Evolutionary conservation across 179 eudicot genomes (phyloP).

Genomic region (Actinidia chinensis): DNA sequence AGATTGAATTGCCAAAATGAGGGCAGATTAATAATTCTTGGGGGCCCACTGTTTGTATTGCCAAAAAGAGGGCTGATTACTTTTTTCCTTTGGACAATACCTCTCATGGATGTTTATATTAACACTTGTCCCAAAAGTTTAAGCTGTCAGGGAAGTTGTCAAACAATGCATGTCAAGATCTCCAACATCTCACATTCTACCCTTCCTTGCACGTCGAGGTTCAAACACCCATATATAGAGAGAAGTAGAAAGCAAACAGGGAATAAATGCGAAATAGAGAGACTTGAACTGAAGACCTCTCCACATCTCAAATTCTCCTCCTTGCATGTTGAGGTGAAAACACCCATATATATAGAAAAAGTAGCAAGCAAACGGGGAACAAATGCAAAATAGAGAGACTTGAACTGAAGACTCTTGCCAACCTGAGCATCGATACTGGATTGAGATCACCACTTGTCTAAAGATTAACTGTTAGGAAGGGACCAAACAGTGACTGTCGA

Average conservation of each 20-base stretch:
- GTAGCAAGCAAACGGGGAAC: no score
- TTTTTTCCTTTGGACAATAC: background rate
- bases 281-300: slow-evolving; percentile 5
- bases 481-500: background rate
- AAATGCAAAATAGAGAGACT: no score
- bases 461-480: background rate
- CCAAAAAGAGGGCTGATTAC: background rate
- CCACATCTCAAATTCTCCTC: background rate
- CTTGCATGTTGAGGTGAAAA: no score
- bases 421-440: background rate
- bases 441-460: background rate
- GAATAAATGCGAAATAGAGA: background rate
- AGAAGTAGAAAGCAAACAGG: background rate
- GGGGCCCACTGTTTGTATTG: background rate
- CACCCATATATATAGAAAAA: no score
- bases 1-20: background rate
- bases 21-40: background rate
- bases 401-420: no score
- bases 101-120: background rate
- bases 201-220: background rate
- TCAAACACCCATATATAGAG: background rate
- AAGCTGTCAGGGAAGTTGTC: background rate
- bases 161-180: background rate
- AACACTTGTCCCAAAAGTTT: background rate
- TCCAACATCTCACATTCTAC: no score